Conservation (phyloP, 2,329 filamentous ascomycete genomes). For the Ceratocystis albifundus region DNA sequence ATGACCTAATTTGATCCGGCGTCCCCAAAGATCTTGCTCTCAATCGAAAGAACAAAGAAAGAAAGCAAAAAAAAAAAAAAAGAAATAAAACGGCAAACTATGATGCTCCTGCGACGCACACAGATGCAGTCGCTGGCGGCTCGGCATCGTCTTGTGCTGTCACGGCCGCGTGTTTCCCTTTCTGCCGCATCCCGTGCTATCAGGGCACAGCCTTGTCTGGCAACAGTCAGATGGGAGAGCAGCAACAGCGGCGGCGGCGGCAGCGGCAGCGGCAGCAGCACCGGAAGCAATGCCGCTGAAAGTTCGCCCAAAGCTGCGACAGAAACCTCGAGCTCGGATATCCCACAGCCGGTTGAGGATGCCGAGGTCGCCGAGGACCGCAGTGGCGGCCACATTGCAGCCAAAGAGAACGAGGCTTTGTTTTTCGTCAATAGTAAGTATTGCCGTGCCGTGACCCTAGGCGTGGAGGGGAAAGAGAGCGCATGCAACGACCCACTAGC, state of each 20-base stretch:
- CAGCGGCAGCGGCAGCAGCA: constrained; percentile 23
- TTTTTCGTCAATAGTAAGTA: constrained; percentile 77
- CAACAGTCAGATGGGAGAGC: constrained; percentile 23
- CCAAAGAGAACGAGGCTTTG: constrained; percentile 64
- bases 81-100: too few relatives aligned
- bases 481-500: neutral
- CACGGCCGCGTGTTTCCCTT: constrained; percentile 11
- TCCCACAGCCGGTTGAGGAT: constrained; percentile 20
- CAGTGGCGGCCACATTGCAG: constrained; percentile 70
- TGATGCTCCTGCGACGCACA: constrained; percentile 21
- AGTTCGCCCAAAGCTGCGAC: constrained; percentile 13
- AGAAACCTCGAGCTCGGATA: constrained; percentile 17
- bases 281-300: neutral
- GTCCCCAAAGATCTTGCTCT: neutral
- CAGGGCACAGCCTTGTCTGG: neutral
- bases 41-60: too few relatives aligned
- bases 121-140: constrained; percentile 13
- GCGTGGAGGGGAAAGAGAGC: neutral
- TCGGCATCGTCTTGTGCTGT: constrained; percentile 9
- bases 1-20: neutral
- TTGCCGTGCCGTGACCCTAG: neutral
- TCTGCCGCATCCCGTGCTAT: neutral
- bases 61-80: too few relatives aligned
- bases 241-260: constrained; percentile 23
- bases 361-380: constrained; percentile 41